Evolutionary conservation across 2,329 filamentous ascomycete genomes (phyloP).

Genomic region (Penicillium olsonii): DNA sequence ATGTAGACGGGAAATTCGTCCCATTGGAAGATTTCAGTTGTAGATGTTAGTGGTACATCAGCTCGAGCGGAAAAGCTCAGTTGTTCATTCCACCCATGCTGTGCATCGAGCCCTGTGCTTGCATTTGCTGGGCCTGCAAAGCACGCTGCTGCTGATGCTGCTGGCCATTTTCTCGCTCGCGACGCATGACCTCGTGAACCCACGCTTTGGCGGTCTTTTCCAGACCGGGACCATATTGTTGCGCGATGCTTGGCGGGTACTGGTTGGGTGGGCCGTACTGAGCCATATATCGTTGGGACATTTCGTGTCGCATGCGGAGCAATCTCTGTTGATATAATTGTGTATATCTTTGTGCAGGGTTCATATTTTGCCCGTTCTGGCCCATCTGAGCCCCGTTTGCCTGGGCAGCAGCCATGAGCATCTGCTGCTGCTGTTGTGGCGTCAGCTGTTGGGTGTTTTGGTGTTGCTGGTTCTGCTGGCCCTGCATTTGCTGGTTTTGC

Average conservation of each 20-base stretch:
- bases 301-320: constrained; percentile 37
- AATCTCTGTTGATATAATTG: constrained; percentile 40
- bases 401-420: constrained; percentile 42
- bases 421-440: constrained; percentile 39
- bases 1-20: not conserved
- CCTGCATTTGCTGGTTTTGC: constrained; percentile 29
- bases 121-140: constrained; percentile 41
- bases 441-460: constrained; percentile 39
- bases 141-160: constrained; percentile 35
- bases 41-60: not conserved
- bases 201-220: constrained; percentile 41
- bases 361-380: constrained; percentile 32
- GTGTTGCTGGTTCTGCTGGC: constrained; percentile 29
- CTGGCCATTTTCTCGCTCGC: constrained; percentile 36
- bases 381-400: constrained; percentile 39
- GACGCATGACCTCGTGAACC: constrained; percentile 41
- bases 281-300: constrained; percentile 37
- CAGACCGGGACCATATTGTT: constrained; percentile 39
- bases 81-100: constrained; percentile 38
- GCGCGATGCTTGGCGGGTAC: constrained; percentile 41
- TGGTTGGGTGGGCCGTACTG: constrained; percentile 42
- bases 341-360: constrained; percentile 36
- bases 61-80: constrained; percentile 19
- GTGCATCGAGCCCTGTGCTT: constrained; percentile 46
- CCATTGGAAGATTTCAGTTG: not conserved